Conservation (phyloP, 2,329 filamentous ascomycete genomes). For the Chalaropsis thielavioides region DNA sequence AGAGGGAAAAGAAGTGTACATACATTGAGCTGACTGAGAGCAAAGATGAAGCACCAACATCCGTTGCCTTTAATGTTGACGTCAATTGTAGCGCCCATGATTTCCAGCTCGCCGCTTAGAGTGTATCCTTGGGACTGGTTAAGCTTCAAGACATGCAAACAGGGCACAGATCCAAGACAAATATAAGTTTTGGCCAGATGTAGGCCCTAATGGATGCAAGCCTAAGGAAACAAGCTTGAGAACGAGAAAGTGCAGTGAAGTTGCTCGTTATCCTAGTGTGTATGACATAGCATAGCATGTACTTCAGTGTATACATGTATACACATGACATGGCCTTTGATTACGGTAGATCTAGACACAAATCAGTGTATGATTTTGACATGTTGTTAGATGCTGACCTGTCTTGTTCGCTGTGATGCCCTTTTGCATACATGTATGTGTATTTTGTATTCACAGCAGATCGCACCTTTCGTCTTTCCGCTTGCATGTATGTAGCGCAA, state of each 20-base stretch:
- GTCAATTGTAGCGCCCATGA: background rate
- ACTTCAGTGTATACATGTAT: background rate
- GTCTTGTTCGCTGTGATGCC: background rate
- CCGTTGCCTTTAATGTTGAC: background rate
- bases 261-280: background rate
- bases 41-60: background rate
- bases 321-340: background rate
- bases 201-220: background rate
- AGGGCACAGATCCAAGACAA: constrained; percentile 4
- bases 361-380: background rate
- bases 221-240: background rate
- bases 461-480: background rate
- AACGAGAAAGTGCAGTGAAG: background rate
- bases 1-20: background rate
- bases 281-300: background rate
- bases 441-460: background rate
- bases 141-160: background rate
- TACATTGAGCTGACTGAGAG: background rate
- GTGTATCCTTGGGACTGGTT: background rate
- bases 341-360: background rate
- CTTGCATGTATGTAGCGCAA: background rate
- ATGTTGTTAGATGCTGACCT: constrained; percentile 2
- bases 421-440: background rate
- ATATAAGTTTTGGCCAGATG: background rate
- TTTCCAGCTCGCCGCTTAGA: background rate